phyloP scores from a whole-genome alignment of 2,329 filamentous ascomycete genomes.

The Gnomoniopsis sp. region DNA sequence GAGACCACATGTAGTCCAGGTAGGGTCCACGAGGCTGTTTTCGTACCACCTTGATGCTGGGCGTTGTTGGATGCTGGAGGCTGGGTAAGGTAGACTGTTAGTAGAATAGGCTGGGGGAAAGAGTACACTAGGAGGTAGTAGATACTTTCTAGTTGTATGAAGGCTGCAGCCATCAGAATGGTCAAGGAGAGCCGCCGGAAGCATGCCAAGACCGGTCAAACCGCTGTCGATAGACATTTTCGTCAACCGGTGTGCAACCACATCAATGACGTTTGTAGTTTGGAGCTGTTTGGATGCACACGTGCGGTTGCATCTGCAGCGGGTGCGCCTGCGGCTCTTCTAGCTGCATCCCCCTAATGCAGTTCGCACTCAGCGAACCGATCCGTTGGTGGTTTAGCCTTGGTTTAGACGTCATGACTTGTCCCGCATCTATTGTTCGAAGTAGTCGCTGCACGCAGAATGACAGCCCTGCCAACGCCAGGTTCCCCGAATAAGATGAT shows the following conservation, averaged over 20 bases:
- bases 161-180: too few relatives aligned
- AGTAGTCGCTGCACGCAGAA: background rate
- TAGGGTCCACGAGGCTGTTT: background rate
- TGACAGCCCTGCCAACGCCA: background rate
- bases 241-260: background rate
- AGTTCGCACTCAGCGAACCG: background rate
- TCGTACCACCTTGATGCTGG: background rate
- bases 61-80: background rate
- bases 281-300: background rate
- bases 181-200: too few relatives aligned
- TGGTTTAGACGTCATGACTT: constrained; percentile 5
- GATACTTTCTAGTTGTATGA: too few relatives aligned
- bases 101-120: too few relatives aligned
- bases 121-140: too few relatives aligned
- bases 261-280: too few relatives aligned
- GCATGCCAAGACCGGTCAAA: background rate
- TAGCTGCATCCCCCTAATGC: background rate
- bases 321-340: background rate
- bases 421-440: background rate
- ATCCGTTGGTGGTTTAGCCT: background rate
- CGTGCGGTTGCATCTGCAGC: background rate
- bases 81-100: background rate
- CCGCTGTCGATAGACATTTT: background rate
- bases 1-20: background rate
- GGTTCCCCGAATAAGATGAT: background rate